Evolutionary conservation across 352 stramenopile species (phyloP).

Genomic region (Phytophthora kernoviae): DNA sequence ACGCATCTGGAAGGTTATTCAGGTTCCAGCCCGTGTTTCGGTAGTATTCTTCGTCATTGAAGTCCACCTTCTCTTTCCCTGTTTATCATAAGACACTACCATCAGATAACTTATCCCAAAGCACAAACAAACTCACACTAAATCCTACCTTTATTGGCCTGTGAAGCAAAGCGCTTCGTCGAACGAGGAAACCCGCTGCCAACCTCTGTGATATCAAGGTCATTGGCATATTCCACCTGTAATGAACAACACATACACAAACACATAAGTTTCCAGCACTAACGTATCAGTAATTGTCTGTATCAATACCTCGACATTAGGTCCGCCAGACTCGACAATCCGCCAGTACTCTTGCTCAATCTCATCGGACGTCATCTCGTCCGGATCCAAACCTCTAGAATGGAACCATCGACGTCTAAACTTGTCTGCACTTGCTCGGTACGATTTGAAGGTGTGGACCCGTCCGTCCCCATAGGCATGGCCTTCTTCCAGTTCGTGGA

Average conservation of each 20-base stretch:
- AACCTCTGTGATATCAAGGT: slow-evolving; percentile 81
- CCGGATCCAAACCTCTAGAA: slow-evolving; percentile 39
- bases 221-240: slow-evolving; percentile 91
- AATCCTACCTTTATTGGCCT: slow-evolving; percentile 35
- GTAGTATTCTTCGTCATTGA: slow-evolving; percentile 75
- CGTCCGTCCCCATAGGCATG: slow-evolving; percentile 64
- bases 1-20: slow-evolving; percentile 96
- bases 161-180: slow-evolving; percentile 35
- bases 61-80: slow-evolving; percentile 56
- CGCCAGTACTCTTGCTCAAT: slow-evolving; percentile 92
- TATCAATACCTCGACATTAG: slow-evolving; percentile 34
- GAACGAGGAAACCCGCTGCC: slow-evolving; percentile 82
- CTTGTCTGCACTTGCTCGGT: slow-evolving; percentile 53
- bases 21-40: slow-evolving; percentile 94
- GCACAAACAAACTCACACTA: not conserved
- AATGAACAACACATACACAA: slow-evolving; percentile 12
- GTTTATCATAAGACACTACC: not conserved
- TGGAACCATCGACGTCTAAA: slow-evolving; percentile 66
- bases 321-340: slow-evolving; percentile 69
- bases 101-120: slow-evolving; percentile 3
- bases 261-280: not conserved
- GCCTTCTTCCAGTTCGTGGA: slow-evolving; percentile 89
- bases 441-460: slow-evolving; percentile 72
- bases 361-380: slow-evolving; percentile 55
- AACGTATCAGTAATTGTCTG: not conserved